These are phyloP conservation scores for Epichloe baconii DNA, from an alignment of 2,329 filamentous ascomycete genomes.

Conservation along the genomic window DNA sequence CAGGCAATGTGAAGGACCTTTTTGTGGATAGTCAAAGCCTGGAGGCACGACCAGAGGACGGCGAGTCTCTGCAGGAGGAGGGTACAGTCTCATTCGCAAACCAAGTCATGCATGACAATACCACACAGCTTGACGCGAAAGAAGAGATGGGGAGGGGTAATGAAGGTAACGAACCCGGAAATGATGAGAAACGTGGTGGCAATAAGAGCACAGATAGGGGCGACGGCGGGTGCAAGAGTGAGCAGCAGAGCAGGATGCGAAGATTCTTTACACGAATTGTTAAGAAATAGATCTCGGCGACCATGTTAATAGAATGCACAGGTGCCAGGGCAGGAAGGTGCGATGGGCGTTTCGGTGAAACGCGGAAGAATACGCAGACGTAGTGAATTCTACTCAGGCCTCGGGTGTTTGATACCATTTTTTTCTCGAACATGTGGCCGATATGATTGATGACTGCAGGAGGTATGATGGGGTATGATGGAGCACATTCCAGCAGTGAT, in stretches of 20 bases:
- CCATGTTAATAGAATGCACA: no score
- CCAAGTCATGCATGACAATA: constrained; percentile 41
- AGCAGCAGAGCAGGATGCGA: not conserved
- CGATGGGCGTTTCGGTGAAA: not conserved
- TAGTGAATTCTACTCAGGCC: no score
- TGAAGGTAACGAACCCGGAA: constrained; percentile 5
- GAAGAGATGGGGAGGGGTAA: constrained; percentile 14
- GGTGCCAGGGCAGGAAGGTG: no score
- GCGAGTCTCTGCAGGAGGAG: constrained; percentile 9
- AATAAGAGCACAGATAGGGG: constrained; percentile 1
- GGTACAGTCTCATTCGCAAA: constrained; percentile 35
- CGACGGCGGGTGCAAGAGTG: not conserved
- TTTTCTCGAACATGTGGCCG: no score
- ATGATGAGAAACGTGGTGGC: constrained; percentile 4
- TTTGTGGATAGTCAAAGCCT: constrained; percentile 19
- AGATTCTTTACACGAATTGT: constrained; percentile 9
- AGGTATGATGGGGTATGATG: no score
- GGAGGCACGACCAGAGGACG: constrained; percentile 14
- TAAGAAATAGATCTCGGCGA: not conserved
- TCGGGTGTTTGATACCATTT: no score
- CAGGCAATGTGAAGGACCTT: constrained; percentile 36
- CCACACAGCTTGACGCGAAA: constrained; percentile 34
- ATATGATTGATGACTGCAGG: no score
- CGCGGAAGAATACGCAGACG: not conserved
- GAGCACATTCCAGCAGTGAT: no score